Percentiles rank a stretch among this genome's conserved stretches.
These are phyloP conservation scores for Pseudoscleropodium purum DNA, from an alignment of 225 moss, liverwort and hornwort species.

Conservation along the genomic window DNA sequence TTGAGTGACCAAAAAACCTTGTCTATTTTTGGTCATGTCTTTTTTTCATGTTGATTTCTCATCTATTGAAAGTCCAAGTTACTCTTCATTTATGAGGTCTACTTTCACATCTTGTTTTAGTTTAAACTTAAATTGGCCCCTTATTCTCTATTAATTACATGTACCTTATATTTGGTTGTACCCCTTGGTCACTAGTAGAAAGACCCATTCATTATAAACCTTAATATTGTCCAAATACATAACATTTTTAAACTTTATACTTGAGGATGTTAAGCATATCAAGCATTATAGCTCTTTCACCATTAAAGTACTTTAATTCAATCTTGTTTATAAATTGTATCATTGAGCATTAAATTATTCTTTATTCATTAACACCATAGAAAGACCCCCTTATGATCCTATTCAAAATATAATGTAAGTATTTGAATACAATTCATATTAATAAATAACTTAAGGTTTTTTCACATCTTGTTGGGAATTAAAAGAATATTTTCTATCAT, in stretches of 20 bases:
- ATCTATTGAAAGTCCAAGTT: not conserved
- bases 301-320: not conserved
- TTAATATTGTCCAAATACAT: not conserved
- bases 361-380: rapidly evolving
- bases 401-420: not conserved
- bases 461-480: not conserved
- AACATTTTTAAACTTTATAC: not conserved
- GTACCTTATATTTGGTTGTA: not conserved
- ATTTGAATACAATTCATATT: not conserved
- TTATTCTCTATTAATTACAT: not conserved
- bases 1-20: not conserved
- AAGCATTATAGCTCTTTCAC: not conserved
- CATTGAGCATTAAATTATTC: not conserved
- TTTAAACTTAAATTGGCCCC: rapidly evolving
- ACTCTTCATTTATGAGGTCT: not conserved
- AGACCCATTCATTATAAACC: not conserved
- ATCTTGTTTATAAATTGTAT: not conserved
- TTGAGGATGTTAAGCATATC: rapidly evolving
- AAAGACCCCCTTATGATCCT: not conserved
- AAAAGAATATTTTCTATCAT: no score
- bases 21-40: not conserved
- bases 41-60: not conserved
- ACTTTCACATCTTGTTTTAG: not conserved
- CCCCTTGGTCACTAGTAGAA: not conserved
- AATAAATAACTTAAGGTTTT: not conserved